Base-by-base conservation (phyloP, 2,329 filamentous ascomycete species). In the Endoconidiophora polonica region DNA sequence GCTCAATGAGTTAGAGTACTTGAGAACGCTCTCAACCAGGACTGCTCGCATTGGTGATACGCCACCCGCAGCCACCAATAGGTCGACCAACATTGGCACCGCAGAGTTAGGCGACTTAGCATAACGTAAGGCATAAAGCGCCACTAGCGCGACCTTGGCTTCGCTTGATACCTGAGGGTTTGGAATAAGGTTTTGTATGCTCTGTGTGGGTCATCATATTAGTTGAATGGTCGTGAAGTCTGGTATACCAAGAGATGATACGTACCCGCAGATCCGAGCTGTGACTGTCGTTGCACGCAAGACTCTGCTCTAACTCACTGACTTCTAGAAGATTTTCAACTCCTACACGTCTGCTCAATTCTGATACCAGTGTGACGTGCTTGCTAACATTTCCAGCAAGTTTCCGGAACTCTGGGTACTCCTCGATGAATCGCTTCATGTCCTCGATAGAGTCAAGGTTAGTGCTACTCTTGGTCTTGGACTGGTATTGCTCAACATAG, bases 341-440 rank as follows among this genome's bases (percentile, higher is more conserved):
- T 5, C 83, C 84, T 12, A 98, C 88, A 50, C 85, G 78, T 52
- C 90, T 76, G 62, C 87, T 95, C 39, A 98, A 72, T 61, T 98
- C 93, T 0, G 87, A 87, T 20, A 98, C 91, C 20, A 98, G 69
- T 0, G 91, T 94, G 52, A 98, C 93, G 62, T 98, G 91, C 62
- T 98, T 98, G 67, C 88, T 96, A 49, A 98, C 91, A 58, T 98
- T 98, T 37, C 91, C 88, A 1, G 91, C 95, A 1, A 98, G 76
- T 60, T 95, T 94, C 52, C 91, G 80, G 64, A 98, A 98, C 62
- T 98, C 91, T 2, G 91, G 91, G 61, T 96, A 98, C 60, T 98
- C 91, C 64, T 98, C 91, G 50, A 98, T 93, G 59, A 98, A 98
- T 41, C 88, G 85, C 65, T 98, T 98, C 93, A 98, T 98, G 62